These are phyloP conservation scores for Allantophomopsis lycopodina DNA, from an alignment of 2,329 filamentous ascomycete genomes.

Conservation along the genomic window DNA sequence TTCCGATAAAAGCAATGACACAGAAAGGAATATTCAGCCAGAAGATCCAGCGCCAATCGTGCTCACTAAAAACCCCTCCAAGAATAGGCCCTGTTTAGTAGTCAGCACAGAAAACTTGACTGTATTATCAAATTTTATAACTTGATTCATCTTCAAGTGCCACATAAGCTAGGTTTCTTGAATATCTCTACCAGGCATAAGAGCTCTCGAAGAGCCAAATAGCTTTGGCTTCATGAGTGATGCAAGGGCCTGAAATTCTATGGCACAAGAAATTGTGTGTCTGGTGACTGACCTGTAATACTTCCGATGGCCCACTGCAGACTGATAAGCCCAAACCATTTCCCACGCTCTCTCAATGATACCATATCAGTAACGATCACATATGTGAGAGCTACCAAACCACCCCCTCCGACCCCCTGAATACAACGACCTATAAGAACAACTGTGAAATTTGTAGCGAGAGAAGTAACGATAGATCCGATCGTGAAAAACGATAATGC, in stretches of 20 bases:
- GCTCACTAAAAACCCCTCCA: slow-evolving; percentile 26
- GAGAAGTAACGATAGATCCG: slow-evolving; percentile 17
- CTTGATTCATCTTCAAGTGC: no score
- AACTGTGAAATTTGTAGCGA: slow-evolving; percentile 12
- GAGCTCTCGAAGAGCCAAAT: no score
- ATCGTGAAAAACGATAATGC: slow-evolving; percentile 10
- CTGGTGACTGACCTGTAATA: slow-evolving; percentile 5
- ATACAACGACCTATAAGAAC: slow-evolving; percentile 22
- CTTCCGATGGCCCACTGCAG: slow-evolving; percentile 14
- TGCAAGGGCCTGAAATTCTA: no score
- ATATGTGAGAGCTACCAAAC: slow-evolving; percentile 29
- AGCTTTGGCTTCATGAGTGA: no score
- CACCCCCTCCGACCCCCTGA: slow-evolving; percentile 34
- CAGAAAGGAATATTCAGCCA: slow-evolving; percentile 14
- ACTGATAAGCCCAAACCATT: slow-evolving; percentile 16
- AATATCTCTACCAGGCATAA: no score
- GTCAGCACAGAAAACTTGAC: no score
- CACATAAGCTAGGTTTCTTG: no score
- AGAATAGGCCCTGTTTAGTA: slow-evolving; percentile 16
- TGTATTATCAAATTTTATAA: no score
- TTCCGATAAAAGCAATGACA: slow-evolving; percentile 7
- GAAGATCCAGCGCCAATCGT: slow-evolving; percentile 16
- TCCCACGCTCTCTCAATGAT: slow-evolving; percentile 23
- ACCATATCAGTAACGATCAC: slow-evolving; percentile 31
- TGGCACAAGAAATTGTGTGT: no score